Evolutionary conservation across 768 basidiomycete genomes (phyloP).

Genomic region (Suillus brevipes): DNA sequence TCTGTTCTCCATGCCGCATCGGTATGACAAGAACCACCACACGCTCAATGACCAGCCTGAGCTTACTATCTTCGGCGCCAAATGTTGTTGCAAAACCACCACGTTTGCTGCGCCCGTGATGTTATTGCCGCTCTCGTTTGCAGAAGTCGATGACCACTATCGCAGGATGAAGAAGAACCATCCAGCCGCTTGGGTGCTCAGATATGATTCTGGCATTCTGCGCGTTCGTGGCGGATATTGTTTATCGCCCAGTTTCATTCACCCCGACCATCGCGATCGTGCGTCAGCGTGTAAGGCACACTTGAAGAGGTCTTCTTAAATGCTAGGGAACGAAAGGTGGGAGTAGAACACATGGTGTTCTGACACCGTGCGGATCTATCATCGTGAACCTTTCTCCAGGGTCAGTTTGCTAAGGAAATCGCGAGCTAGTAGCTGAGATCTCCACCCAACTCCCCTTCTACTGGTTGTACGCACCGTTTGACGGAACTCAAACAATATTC

Average conservation of each 20-base stretch:
- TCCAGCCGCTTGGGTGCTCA: not conserved
- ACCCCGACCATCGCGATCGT: not conserved
- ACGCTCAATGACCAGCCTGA: slow-evolving; percentile 26
- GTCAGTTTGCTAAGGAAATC: not conserved
- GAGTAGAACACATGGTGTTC: not conserved
- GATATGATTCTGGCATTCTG: not conserved
- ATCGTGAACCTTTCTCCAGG: not conserved
- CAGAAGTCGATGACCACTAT: not conserved
- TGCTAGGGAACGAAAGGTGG: not conserved
- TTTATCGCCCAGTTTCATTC: not conserved
- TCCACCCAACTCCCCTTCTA: not conserved
- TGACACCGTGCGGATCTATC: not conserved
- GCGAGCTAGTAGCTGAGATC: not conserved
- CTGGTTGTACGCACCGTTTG: not conserved
- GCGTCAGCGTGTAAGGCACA: not conserved
- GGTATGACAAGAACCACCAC: slow-evolving; percentile 27
- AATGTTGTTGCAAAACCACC: not conserved
- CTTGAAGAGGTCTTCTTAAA: not conserved
- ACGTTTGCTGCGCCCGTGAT: not conserved
- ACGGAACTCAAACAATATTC: not conserved
- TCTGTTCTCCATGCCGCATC: slow-evolving; percentile 22
- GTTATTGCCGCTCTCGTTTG: not conserved
- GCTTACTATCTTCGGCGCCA: slow-evolving; percentile 21
- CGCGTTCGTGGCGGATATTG: not conserved
- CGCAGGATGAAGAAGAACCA: not conserved